Conservation (phyloP, 2,329 filamentous ascomycete genomes). For the Penicillium verrucosum region DNA sequence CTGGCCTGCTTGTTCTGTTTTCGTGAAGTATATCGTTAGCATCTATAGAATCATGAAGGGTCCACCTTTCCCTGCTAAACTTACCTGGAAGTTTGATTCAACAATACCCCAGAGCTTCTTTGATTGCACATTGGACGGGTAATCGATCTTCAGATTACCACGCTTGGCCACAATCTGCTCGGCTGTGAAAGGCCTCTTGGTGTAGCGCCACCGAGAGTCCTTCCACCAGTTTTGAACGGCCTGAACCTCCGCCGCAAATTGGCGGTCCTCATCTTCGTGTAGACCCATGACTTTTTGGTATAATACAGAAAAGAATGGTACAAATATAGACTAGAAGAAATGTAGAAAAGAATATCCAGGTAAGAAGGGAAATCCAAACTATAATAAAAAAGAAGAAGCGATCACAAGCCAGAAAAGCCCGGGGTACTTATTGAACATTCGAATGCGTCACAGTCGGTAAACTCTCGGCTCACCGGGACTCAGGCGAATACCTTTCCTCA, state of each 20-base stretch:
- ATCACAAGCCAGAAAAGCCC: slow-evolving; percentile 32
- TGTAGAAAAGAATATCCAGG: background rate
- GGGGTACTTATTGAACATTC: slow-evolving; percentile 31
- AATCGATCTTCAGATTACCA: slow-evolving; percentile 84
- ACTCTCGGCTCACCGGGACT: slow-evolving; percentile 40
- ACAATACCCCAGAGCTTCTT: slow-evolving; percentile 96
- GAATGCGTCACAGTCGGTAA: slow-evolving; percentile 38
- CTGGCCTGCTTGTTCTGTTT: slow-evolving; percentile 74
- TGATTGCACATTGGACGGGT: slow-evolving; percentile 80
- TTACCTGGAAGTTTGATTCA: slow-evolving; percentile 78
- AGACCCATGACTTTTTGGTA: slow-evolving; percentile 37
- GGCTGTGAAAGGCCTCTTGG: slow-evolving; percentile 87
- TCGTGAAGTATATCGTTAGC: slow-evolving; percentile 11
- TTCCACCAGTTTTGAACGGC: slow-evolving; percentile 93
- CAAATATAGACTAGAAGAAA: slow-evolving; percentile 11
- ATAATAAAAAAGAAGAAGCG: slow-evolving; percentile 9
- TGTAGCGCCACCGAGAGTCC: slow-evolving; percentile 87
- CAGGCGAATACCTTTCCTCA: slow-evolving; percentile 12
- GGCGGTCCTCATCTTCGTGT: slow-evolving; percentile 65
- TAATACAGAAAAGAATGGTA: slow-evolving; percentile 8
- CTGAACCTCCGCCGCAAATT: slow-evolving; percentile 78
- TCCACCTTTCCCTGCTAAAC: slow-evolving; percentile 22
- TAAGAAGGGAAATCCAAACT: slow-evolving; percentile 4
- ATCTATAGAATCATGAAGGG: background rate
- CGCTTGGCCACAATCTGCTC: slow-evolving; percentile 97